Evolutionary conservation across 2,329 filamentous ascomycete species (phyloP), one percentile per base, ranked within the genome.

Genomic region (Stagonosporopsis rhizophila): DNA sequence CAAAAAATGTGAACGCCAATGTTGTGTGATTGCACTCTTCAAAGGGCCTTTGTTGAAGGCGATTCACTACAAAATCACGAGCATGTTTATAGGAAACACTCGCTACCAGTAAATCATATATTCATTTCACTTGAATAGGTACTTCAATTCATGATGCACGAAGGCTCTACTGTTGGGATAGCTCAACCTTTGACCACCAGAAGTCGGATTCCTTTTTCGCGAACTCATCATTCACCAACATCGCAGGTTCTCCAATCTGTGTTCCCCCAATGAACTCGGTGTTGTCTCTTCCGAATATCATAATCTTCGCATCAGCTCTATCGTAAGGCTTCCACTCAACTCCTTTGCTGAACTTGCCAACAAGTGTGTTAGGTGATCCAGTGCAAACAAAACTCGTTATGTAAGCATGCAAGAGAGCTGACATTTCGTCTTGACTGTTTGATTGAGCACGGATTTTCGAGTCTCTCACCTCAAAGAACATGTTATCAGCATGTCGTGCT

Each of bases 101-200:
- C n/a, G n/a, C n/a, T n/a, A n/a, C n/a, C n/a, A n/a, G n/a, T n/a
- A n/a, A n/a, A n/a, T n/a, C n/a, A n/a, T n/a, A n/a, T n/a, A n/a
- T n/a, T n/a, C n/a, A n/a, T n/a, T n/a, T n/a, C n/a, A n/a, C n/a
- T n/a, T n/a, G n/a, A n/a, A n/a, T n/a, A n/a, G n/a, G n/a, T n/a
- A n/a, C n/a, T n/a, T n/a, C n/a, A n/a, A n/a, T n/a, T n/a, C n/a
- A n/a, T n/a, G n/a, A n/a, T n/a, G n/a, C n/a, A n/a, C n/a, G n/a
- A n/a, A n/a, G 6, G 14, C 28, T 30, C 28, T 25, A 53, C 77
- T 71, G 19, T 82, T 63, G 60, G 23, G 58, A 63, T 27, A 63
- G 11, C 9, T 61, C 58, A 5, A 63, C 80, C 57, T 81, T 80
- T 12, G 78, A 77, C 83, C 84, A 88, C 87, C 87, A 89, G 69